These are phyloP conservation scores for Botrytis byssoidea DNA, from an alignment of 2,329 filamentous ascomycete species.

Conservation along the genomic window DNA sequence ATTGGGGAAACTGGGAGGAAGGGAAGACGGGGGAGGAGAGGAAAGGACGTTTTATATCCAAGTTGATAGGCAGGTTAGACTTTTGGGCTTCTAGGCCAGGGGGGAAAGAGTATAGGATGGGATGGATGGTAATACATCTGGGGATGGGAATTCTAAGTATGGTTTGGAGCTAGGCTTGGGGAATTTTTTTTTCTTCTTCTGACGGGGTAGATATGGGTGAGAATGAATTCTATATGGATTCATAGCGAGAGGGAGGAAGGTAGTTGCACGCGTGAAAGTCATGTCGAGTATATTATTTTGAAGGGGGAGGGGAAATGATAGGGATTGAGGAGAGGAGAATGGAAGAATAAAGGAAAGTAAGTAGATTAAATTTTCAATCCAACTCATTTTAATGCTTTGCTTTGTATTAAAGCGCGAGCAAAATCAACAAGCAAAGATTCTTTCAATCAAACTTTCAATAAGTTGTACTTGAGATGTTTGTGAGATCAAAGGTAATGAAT, in stretches of 20 bases:
- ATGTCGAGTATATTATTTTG: background rate
- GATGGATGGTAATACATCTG: background rate
- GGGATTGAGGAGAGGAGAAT: too few relatives aligned
- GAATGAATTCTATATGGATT: background rate
- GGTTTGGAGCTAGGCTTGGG: constrained; percentile 12
- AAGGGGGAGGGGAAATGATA: too few relatives aligned
- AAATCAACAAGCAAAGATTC: background rate
- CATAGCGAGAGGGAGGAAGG: too few relatives aligned
- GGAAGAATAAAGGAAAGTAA: background rate
- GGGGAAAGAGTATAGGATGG: background rate
- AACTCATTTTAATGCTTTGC: constrained; percentile 4
- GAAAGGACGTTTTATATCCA: constrained; percentile 12
- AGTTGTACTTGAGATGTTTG: background rate
- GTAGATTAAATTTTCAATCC: background rate
- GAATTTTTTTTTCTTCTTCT: background rate
- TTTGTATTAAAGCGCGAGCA: background rate
- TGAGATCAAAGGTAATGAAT: background rate
- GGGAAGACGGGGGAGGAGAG: background rate
- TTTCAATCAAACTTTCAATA: background rate
- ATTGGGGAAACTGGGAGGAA: background rate
- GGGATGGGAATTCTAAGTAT: background rate
- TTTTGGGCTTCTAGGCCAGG: constrained; percentile 3
- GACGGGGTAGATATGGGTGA: background rate
- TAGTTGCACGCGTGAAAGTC: background rate
- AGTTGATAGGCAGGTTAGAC: background rate